phyloP scores from a whole-genome alignment of 306 rosid species.

The Prunus kanzakura region DNA sequence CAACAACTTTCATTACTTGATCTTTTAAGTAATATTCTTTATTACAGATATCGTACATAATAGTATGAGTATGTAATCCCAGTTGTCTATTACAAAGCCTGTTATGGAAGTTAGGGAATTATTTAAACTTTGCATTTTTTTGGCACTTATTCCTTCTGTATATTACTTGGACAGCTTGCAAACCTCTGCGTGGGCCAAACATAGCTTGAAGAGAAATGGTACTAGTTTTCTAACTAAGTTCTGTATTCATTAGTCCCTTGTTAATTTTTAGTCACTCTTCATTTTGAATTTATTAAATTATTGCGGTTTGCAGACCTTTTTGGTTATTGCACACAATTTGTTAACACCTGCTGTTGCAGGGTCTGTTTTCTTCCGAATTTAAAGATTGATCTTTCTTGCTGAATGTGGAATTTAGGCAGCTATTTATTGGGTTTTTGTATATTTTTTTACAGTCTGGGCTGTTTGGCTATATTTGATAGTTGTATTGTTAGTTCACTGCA shows the following conservation, averaged over 20 bases:
- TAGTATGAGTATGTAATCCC: background rate
- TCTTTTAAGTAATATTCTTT: background rate
- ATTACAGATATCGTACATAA: background rate
- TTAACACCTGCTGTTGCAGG: background rate
- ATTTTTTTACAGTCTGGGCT: background rate
- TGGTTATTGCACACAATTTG: background rate
- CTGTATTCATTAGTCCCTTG: background rate
- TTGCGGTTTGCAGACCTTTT: background rate
- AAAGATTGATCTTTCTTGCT: background rate
- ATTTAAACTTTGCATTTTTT: background rate
- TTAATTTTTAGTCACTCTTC: background rate
- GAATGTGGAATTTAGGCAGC: background rate
- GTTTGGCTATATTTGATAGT: background rate
- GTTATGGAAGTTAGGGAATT: background rate
- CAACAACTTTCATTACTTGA: background rate
- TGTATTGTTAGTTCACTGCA: background rate
- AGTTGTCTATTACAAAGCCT: background rate
- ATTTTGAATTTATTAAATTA: slow-evolving; percentile 10
- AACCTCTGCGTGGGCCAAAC: slow-evolving; percentile 5
- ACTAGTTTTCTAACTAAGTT: slow-evolving; percentile 1
- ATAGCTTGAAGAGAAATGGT: slow-evolving; percentile 28
- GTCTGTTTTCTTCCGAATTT: background rate
- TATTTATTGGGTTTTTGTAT: background rate
- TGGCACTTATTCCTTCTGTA: background rate
- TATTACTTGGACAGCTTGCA: slow-evolving; percentile 25